Evolutionary conservation across 176 grass and related monocot species (phyloP).

Genomic region (Coix lacrymajobi): DNA sequence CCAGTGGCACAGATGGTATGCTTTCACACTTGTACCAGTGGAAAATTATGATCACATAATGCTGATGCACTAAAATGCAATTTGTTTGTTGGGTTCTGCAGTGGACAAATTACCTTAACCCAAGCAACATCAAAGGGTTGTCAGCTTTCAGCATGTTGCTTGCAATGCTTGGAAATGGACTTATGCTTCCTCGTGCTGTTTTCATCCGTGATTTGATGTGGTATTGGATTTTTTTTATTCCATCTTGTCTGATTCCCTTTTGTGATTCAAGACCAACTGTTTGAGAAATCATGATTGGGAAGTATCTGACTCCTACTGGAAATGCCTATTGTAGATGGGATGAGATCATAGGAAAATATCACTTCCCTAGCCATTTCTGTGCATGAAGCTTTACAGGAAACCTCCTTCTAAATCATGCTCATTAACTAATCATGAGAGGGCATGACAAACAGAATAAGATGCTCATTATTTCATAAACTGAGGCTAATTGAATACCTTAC

Average conservation of each 20-base stretch:
- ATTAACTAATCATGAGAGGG: background rate
- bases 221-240: conserved; percentile 50
- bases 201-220: conserved; percentile 99
- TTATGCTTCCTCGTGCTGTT: conserved; percentile 97
- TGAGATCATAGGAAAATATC: background rate
- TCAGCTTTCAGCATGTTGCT: conserved; percentile 98
- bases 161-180: conserved; percentile 95
- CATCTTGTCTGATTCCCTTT: background rate
- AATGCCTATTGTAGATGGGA: conserved; percentile 12
- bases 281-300: background rate
- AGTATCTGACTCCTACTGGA: background rate
- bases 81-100: conserved; percentile 44
- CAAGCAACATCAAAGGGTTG: conserved; percentile 96
- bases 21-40: conserved; percentile 18
- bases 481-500: background rate
- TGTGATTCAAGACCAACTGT: conserved; percentile 11
- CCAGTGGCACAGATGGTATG: conserved; percentile 93
- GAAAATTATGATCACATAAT: conserved; percentile 15
- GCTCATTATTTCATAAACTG: background rate
- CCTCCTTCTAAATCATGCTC: background rate
- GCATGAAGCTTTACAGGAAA: background rate
- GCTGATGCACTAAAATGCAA: conserved; percentile 12
- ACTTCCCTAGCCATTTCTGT: background rate
- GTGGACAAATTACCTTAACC: conserved; percentile 99
- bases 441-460: background rate